These are phyloP conservation scores for Fusarium sp. DNA, from an alignment of 2,329 filamentous ascomycete genomes.

Conservation along the genomic window DNA sequence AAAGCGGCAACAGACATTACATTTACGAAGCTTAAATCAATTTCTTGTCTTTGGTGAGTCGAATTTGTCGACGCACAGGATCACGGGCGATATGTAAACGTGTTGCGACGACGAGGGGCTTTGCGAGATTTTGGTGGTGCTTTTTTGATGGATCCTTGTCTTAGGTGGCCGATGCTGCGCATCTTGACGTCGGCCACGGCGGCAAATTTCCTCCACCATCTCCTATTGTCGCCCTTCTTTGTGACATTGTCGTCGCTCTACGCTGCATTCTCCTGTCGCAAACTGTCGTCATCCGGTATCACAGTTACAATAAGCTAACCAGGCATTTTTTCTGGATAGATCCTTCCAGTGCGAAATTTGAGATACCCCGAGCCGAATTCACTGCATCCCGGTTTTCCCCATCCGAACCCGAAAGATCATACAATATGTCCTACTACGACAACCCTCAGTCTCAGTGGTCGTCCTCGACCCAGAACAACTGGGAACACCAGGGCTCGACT, in stretches of 20 bases:
- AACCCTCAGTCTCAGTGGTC: slow-evolving; percentile 58
- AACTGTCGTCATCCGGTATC: slow-evolving; percentile 15
- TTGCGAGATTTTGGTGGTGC: slow-evolving; percentile 32
- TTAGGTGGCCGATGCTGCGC: slow-evolving; percentile 43
- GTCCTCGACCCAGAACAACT: slow-evolving; percentile 54
- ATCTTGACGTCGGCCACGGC: slow-evolving; percentile 41
- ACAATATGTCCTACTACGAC: slow-evolving; percentile 60
- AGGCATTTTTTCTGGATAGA: slow-evolving; percentile 24
- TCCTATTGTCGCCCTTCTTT: slow-evolving; percentile 25
- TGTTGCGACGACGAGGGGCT: slow-evolving; percentile 45
- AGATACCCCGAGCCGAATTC: slow-evolving; percentile 21
- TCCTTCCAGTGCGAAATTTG: slow-evolving; percentile 25
- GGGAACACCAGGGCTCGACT: slow-evolving; percentile 59
- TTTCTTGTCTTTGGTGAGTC: slow-evolving; percentile 42
- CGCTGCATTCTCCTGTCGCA: slow-evolving; percentile 31
- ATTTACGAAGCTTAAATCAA: slow-evolving; percentile 28
- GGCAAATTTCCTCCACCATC: slow-evolving; percentile 41
- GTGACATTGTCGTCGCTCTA: slow-evolving; percentile 24
- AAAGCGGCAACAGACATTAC: slow-evolving; percentile 35
- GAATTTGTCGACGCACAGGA: slow-evolving; percentile 27
- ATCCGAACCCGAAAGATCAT: slow-evolving; percentile 26
- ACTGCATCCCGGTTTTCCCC: slow-evolving; percentile 33
- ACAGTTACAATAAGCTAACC: slow-evolving; percentile 34
- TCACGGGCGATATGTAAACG: slow-evolving; percentile 33
- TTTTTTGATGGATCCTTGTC: slow-evolving; percentile 43